Percentiles rank a stretch among this genome's conserved stretches.
Conservation (phyloP, 2,329 filamentous ascomycete genomes). For the Cladorrhinum sp. region DNA sequence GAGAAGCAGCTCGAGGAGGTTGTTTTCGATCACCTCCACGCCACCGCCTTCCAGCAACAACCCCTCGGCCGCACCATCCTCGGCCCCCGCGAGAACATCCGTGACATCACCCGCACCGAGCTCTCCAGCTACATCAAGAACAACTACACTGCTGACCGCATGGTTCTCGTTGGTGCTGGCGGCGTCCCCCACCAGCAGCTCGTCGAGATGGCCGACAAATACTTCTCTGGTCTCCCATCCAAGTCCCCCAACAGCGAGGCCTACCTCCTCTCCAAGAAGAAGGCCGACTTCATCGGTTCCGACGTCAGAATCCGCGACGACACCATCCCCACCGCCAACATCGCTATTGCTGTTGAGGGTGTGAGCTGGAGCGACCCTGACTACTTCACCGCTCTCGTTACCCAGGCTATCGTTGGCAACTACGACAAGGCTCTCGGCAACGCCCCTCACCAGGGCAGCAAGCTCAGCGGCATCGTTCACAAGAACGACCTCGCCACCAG, state of each 20-base stretch:
- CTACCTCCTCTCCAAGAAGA: conserved; percentile 75
- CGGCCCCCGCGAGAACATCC: conserved; percentile 96
- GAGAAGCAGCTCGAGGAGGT: conserved; percentile 99
- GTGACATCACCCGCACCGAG: conserved; percentile 89
- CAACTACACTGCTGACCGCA: conserved; percentile 99
- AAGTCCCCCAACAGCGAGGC: conserved; percentile 72
- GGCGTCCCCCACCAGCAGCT: conserved; percentile 92
- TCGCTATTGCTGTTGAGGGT: conserved; percentile 97
- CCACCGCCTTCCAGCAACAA: conserved; percentile 95
- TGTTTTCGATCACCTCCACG: conserved; percentile 98
- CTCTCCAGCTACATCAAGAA: conserved; percentile 96
- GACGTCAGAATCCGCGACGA: conserved; percentile 95
- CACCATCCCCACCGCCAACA: conserved; percentile 92
- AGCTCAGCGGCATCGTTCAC: conserved; percentile 92
- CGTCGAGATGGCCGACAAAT: conserved; percentile 92
- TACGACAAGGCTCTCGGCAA: conserved; percentile 99
- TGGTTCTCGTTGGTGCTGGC: conserved; percentile 95
- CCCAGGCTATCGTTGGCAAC: conserved; percentile 98
- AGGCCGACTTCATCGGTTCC: conserved; percentile 93
- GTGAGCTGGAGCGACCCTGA: conserved; percentile 99
- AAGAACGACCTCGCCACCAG: conserved; percentile 96
- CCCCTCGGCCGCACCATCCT: conserved; percentile 96
- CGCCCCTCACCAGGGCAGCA: conserved; percentile 95
- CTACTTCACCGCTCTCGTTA: conserved; percentile 97
- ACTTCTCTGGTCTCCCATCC: conserved; percentile 79